phyloP scores from a whole-genome alignment of 208 protist genomes.

The Angomonas ambiguus region DNA sequence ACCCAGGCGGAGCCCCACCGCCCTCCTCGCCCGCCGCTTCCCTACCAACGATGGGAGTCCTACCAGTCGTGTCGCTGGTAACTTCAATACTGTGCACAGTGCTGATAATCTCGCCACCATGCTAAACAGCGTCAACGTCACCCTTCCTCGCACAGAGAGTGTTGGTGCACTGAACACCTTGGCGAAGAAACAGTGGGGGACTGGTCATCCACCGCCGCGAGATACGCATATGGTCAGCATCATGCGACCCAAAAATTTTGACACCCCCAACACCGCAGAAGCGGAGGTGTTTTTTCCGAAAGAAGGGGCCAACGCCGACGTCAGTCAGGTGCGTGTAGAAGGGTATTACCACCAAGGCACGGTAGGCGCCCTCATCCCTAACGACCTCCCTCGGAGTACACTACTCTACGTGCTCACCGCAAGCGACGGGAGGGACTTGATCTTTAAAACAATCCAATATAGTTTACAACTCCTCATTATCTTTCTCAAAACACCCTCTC shows the following conservation, averaged over 20 bases:
- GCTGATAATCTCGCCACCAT: no score
- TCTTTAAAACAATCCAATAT: conserved; percentile 86
- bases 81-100: no score
- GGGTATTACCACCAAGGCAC: conserved; percentile 59
- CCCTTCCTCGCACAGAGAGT: neutral
- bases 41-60: conserved; percentile 2
- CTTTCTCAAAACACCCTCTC: conserved; percentile 47
- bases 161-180: neutral
- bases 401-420: conserved; percentile 84
- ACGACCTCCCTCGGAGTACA: conserved; percentile 74
- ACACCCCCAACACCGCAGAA: conserved; percentile 13
- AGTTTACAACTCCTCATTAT: conserved; percentile 68
- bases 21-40: conserved; percentile 7
- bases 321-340: conserved; percentile 70
- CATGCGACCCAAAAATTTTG: conserved; percentile 3
- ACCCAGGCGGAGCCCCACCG: neutral
- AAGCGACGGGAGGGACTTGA: conserved; percentile 73
- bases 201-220: neutral
- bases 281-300: neutral
- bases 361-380: conserved; percentile 60
- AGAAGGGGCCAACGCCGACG: conserved; percentile 38
- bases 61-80: no score
- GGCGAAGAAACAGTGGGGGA: neutral
- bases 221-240: neutral
- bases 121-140: neutral